Conservation (phyloP, 495 filamentous ascomycete genomes). For the Neurospora sp. region DNA sequence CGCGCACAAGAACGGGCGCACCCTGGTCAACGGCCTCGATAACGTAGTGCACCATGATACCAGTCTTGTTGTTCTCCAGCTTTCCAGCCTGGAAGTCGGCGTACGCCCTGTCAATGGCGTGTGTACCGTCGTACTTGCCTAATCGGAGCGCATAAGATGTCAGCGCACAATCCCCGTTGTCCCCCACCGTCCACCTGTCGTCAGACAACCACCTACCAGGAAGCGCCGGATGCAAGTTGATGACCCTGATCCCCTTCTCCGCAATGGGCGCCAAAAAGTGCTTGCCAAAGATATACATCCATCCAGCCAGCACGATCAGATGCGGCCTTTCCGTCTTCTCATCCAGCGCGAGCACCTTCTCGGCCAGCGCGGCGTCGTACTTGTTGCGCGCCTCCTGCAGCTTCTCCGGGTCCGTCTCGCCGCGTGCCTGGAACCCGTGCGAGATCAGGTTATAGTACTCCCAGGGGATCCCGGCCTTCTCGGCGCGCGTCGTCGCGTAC, state of each 20-base stretch:
- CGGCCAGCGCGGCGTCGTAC: slow-evolving; percentile 76
- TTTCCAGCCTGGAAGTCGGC: slow-evolving; percentile 61
- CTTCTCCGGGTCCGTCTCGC: slow-evolving; percentile 41
- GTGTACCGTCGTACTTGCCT: slow-evolving; percentile 66
- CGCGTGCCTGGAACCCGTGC: slow-evolving; percentile 41
- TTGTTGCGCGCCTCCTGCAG: slow-evolving; percentile 50
- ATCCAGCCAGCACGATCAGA: slow-evolving; percentile 57
- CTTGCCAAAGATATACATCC: slow-evolving; percentile 51
- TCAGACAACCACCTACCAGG: slow-evolving; percentile 25
- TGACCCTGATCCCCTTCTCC: slow-evolving; percentile 50
- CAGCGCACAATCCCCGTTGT: neutral
- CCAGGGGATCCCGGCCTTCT: slow-evolving; percentile 60
- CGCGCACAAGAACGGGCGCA: slow-evolving; percentile 57
- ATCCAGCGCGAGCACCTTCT: slow-evolving; percentile 47
- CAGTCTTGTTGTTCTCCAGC: slow-evolving; percentile 59
- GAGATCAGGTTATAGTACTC: slow-evolving; percentile 79
- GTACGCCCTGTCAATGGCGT: slow-evolving; percentile 71
- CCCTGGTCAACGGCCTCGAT: slow-evolving; percentile 79
- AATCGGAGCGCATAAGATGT: neutral
- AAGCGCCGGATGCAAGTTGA: slow-evolving; percentile 81
- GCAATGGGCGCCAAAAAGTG: slow-evolving; percentile 54
- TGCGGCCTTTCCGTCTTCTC: slow-evolving; percentile 44
- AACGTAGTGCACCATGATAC: slow-evolving; percentile 91
- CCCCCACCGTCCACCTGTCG: neutral
- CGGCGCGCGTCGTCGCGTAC: slow-evolving; percentile 66